Base-by-base conservation (phyloP, 192 early-diverging fungal genomes). In the Backusella parvicylindrica region DNA sequence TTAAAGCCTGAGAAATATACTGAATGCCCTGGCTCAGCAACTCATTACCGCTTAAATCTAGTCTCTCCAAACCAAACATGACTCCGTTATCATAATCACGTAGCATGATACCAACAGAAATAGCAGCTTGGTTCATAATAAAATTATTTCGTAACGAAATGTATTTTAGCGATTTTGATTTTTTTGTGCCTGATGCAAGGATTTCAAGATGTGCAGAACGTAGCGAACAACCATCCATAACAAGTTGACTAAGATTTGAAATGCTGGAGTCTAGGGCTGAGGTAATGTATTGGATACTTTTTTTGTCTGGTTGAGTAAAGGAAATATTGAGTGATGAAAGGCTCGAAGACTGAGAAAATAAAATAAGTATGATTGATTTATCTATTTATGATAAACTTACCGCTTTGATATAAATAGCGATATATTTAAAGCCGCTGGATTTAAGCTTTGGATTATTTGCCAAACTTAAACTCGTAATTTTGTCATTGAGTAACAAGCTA, bases 291-390 rank as follows among this genome's bases (percentile, higher is more conserved):
- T 87, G 83, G 2, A 91, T 81, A n/a, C 88, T 85, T 71, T 91
- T 90, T 76, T 92, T 90, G 70, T 93, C 92, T 35, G 94, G 85
- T 0, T 86, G 74, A n/a, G 89, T 86, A 11, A 88, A 89, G 2
- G 93, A 93, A 2, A 96, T 79, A 70, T 95, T 89, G 16, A 95
- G 85, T 56, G 80, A 79, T 71, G 86, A 81, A 47, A 95, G 82
- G 33, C 86, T 80, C 43, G 84, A 85, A 53, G 90, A 89, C 86
- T 95, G 68, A 18, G 41, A 40, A 40, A 64, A 47, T 23, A 49
- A 68, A 72, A 11, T 60, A 60, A 68, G 36, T 6, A 4, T 11
- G 1, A 21, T 37, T n/a, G 23, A 21, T 40, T 6, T 68, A 26
- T 60, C 8, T 12, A 60, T 12, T 9, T 9, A 60, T 12, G 26